phyloP scores from a whole-genome alignment of 139 green algal species.

The Asterochloris erici region DNA sequence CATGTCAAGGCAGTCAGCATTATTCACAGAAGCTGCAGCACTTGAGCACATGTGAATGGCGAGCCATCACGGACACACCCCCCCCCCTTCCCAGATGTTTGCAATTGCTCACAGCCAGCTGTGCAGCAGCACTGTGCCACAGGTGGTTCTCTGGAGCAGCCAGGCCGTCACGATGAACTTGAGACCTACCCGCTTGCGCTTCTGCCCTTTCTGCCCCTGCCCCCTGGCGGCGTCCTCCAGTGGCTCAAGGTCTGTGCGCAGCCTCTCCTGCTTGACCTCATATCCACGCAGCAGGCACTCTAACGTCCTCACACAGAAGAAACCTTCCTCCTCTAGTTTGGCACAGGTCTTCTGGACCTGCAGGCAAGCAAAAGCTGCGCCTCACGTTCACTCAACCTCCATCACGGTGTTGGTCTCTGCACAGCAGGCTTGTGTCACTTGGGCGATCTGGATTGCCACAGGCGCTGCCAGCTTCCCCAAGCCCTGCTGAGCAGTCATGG shows the following conservation, averaged over 20 bases:
- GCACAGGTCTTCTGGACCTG: conserved; percentile 78
- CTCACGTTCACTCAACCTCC: neutral
- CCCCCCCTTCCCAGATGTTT: too few relatives aligned
- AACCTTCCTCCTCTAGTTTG: conserved; percentile 56
- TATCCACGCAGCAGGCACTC: conserved; percentile 83
- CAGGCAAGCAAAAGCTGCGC: neutral
- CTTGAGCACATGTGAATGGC: too few relatives aligned
- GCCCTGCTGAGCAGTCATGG: too few relatives aligned
- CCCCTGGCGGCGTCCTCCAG: neutral
- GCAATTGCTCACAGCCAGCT: neutral
- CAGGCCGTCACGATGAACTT: neutral
- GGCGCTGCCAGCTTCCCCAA: too few relatives aligned
- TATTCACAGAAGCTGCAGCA: too few relatives aligned
- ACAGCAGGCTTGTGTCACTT: too few relatives aligned
- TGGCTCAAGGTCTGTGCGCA: neutral
- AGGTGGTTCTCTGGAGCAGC: neutral
- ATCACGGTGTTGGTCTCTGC: neutral
- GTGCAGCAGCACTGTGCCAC: neutral
- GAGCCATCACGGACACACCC: too few relatives aligned
- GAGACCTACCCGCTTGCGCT: neutral
- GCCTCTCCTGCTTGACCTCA: conserved; percentile 50
- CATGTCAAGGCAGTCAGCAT: too few relatives aligned
- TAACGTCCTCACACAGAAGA: conserved; percentile 69
- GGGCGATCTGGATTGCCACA: too few relatives aligned
- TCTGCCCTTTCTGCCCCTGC: neutral